Evolutionary conservation across 345 rosid genomes (phyloP).

Genomic region (Boechera retrofracta): DNA sequence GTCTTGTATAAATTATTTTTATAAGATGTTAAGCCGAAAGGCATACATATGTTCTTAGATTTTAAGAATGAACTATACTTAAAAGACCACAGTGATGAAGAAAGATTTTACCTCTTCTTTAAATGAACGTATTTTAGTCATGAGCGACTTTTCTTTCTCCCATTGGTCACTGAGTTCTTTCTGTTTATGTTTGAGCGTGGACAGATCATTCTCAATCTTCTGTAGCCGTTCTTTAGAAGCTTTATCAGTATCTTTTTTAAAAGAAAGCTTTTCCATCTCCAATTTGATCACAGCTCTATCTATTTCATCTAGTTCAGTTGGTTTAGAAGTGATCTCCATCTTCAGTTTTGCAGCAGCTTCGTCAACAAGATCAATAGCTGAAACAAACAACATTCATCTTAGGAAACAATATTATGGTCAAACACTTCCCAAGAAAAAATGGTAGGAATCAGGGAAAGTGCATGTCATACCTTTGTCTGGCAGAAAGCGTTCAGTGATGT

Average conservation of each 20-base stretch:
- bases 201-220: slow-evolving; percentile 77
- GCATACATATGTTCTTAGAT: background rate
- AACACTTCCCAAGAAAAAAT: background rate
- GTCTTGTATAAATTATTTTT: background rate
- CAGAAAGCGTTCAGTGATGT: slow-evolving; percentile 88
- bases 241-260: slow-evolving; percentile 83
- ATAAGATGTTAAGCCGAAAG: background rate
- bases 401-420: background rate
- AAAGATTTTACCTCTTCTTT: slow-evolving; percentile 74
- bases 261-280: slow-evolving; percentile 95
- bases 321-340: slow-evolving; percentile 98
- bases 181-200: slow-evolving; percentile 67
- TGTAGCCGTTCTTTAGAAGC: slow-evolving; percentile 84
- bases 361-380: slow-evolving; percentile 97
- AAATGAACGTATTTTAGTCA: slow-evolving; percentile 73
- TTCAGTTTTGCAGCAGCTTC: slow-evolving; percentile 98
- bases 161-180: slow-evolving; percentile 74
- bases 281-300: slow-evolving; percentile 84
- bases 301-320: slow-evolving; percentile 86
- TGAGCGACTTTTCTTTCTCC: slow-evolving; percentile 75
- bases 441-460: background rate
- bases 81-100: background rate
- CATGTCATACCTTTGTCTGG: slow-evolving; percentile 84
- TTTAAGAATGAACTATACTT: background rate
- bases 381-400: slow-evolving; percentile 33